phyloP scores from a whole-genome alignment of 1,284 basidiomycete genomes.

The Schizopora paradoxa region DNA sequence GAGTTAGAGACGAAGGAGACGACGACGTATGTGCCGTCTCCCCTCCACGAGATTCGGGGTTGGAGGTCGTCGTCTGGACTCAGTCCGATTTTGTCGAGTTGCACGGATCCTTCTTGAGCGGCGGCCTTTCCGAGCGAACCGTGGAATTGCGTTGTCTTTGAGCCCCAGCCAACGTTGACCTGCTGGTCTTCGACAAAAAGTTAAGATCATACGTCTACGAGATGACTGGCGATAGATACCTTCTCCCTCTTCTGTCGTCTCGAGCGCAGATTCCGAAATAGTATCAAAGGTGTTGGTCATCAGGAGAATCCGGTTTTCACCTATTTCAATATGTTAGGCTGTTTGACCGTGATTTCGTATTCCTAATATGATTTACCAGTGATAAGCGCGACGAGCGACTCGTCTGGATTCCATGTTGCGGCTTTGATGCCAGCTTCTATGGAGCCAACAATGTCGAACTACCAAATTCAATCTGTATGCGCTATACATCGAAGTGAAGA shows the following conservation, averaged over 20 bases:
- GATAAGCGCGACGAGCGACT: slow-evolving; percentile 49
- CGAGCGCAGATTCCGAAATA: slow-evolving; percentile 71
- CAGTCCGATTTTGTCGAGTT: slow-evolving; percentile 35
- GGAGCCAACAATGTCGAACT: slow-evolving; percentile 45
- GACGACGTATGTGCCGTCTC: slow-evolving; percentile 86
- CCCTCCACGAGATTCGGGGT: slow-evolving; percentile 87
- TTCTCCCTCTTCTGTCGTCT: slow-evolving; percentile 80
- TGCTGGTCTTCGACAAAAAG: slow-evolving; percentile 58
- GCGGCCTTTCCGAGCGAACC: slow-evolving; percentile 91
- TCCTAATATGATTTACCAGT: slow-evolving; percentile 33
- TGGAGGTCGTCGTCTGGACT: slow-evolving; percentile 70
- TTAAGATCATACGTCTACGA: slow-evolving; percentile 2
- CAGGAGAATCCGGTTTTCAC: slow-evolving; percentile 75
- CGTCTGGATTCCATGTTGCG: slow-evolving; percentile 54
- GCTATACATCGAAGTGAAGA: not conserved
- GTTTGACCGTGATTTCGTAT: not conserved
- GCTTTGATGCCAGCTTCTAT: slow-evolving; percentile 52
- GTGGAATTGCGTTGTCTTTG: slow-evolving; percentile 96
- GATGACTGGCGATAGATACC: slow-evolving; percentile 36
- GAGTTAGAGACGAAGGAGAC: slow-evolving; percentile 51
- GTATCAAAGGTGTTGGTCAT: slow-evolving; percentile 91
- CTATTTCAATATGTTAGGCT: slow-evolving; percentile 33
- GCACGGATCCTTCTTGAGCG: slow-evolving; percentile 50
- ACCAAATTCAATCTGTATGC: not conserved
- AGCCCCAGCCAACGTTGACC: slow-evolving; percentile 97